Percentiles rank a stretch among this genome's conserved stretches.
These are phyloP conservation scores for Candida palmyrensis DNA, from an alignment of 805 yeast species.

Conservation along the genomic window DNA sequence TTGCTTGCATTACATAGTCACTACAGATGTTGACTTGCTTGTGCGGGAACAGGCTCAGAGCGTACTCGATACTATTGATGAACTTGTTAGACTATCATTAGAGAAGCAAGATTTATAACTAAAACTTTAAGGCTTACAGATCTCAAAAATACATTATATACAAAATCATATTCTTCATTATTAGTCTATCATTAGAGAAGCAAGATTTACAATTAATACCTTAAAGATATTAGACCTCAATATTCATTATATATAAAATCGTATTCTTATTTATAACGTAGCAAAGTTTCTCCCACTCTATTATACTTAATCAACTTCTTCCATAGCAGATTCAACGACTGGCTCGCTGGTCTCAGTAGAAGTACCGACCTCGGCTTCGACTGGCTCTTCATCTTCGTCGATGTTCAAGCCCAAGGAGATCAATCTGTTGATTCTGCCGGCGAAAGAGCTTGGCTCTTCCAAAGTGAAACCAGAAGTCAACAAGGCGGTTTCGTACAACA, in stretches of 20 bases:
- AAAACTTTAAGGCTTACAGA: neutral
- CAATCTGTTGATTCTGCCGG: conserved; percentile 96
- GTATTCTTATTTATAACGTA: conserved; percentile 1
- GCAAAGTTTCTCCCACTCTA: conserved; percentile 1
- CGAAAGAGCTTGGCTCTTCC: conserved; percentile 97
- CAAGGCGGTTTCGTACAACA: conserved; percentile 96
- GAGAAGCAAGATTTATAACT: neutral
- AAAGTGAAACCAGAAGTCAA: conserved; percentile 98
- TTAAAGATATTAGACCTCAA: neutral
- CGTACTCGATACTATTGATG: conserved; percentile 28
- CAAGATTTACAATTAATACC: neutral
- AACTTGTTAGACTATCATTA: conserved; percentile 11
- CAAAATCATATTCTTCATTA: conserved; percentile 7
- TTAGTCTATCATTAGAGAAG: neutral
- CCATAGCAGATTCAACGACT: conserved; percentile 93
- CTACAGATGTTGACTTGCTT: conserved; percentile 51
- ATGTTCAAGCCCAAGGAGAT: conserved; percentile 97
- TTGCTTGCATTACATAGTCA: conserved; percentile 38
- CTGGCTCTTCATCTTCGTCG: conserved; percentile 68
- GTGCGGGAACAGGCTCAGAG: conserved; percentile 52
- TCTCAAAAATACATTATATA: neutral
- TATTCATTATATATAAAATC: neutral
- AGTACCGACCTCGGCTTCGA: conserved; percentile 48
- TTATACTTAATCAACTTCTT: conserved; percentile 83
- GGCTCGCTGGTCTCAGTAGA: conserved; percentile 49